Evolutionary conservation across 140 eudicot species (phyloP).

Genomic region (Stevia rebaudiana): DNA sequence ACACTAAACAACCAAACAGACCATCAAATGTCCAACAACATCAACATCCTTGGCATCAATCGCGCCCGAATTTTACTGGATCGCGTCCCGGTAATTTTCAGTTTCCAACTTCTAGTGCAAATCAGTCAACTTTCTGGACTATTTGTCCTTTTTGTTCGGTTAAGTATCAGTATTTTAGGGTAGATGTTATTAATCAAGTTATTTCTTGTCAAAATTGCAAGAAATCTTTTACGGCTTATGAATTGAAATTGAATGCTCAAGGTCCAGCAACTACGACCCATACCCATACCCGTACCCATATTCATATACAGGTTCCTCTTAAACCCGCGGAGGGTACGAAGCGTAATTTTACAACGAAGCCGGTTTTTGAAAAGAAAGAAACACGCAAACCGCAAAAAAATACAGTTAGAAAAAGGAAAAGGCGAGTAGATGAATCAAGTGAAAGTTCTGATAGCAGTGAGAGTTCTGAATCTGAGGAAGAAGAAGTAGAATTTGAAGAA

Average conservation of each 20-base stretch:
- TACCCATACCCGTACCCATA: neutral
- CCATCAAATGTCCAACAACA: conserved; percentile 25
- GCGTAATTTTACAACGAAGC: conserved; percentile 18
- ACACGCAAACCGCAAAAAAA: conserved; percentile 25
- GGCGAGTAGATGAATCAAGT: conserved; percentile 43
- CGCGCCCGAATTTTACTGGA: conserved; percentile 18
- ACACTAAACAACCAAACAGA: conserved; percentile 28
- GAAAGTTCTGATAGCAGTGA: conserved; percentile 38
- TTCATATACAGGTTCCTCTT: neutral
- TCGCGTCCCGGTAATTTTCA: conserved; percentile 22
- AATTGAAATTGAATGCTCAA: conserved; percentile 37
- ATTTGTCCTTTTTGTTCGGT: conserved; percentile 42
- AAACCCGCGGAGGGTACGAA: neutral
- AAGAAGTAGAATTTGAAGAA: conserved; percentile 48
- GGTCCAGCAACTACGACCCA: conserved; percentile 12
- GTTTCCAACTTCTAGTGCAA: conserved; percentile 11
- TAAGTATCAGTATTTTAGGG: conserved; percentile 40
- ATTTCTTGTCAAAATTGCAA: conserved; percentile 51
- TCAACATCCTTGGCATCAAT: conserved; percentile 27
- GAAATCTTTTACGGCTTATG: conserved; percentile 44
- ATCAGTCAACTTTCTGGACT: conserved; percentile 45
- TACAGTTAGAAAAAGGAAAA: conserved; percentile 36
- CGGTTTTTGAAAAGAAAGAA: conserved; percentile 21
- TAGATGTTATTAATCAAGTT: conserved; percentile 24
- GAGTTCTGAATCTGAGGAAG: conserved; percentile 48